Percentiles rank a stretch among this genome's conserved stretches.
Conservation (phyloP, 2,329 filamentous ascomycete species). For the Colletotrichum brevisporum region DNA sequence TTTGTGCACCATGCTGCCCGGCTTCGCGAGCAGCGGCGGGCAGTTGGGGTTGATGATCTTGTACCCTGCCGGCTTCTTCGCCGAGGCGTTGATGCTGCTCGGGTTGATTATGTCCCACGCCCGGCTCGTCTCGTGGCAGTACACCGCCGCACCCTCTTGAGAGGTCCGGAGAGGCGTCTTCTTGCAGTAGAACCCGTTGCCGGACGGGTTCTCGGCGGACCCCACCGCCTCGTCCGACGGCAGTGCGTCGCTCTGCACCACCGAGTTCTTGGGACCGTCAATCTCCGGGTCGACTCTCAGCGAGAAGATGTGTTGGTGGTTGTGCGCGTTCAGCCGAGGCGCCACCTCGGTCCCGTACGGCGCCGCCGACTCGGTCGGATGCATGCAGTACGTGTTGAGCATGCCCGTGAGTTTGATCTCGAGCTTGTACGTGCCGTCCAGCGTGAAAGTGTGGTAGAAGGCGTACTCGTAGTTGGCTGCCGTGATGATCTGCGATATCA, state of each 20-base stretch:
- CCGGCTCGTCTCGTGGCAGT: constrained; percentile 40
- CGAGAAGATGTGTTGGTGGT: constrained; percentile 71
- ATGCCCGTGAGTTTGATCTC: constrained; percentile 69
- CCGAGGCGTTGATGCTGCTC: constrained; percentile 63
- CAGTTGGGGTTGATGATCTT: constrained; percentile 35
- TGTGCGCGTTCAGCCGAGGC: constrained; percentile 66
- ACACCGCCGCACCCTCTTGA: constrained; percentile 39
- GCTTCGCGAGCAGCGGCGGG: constrained; percentile 24
- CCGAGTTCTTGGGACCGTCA: constrained; percentile 69
- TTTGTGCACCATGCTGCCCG: constrained; percentile 28
- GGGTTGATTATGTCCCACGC: constrained; percentile 60
- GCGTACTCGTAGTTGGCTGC: constrained; percentile 84
- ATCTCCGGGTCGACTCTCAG: constrained; percentile 51
- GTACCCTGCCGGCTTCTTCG: constrained; percentile 51
- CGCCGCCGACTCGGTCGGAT: constrained; percentile 48
- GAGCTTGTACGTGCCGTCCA: constrained; percentile 76
- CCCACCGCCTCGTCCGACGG: constrained; percentile 74
- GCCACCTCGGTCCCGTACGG: constrained; percentile 66
- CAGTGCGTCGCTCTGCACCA: constrained; percentile 80
- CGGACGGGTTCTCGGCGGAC: constrained; percentile 78
- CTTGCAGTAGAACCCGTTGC: constrained; percentile 76
- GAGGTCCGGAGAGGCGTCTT: constrained; percentile 46
- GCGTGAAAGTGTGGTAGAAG: constrained; percentile 55
- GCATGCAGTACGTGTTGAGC: constrained; percentile 59
- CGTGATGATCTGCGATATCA: constrained; percentile 82